A percentile compares a stretch with the other conserved stretches of the same genome.
Conservation (phyloP, 768 basidiomycete genomes). For the Mrakia gelida region DNA sequence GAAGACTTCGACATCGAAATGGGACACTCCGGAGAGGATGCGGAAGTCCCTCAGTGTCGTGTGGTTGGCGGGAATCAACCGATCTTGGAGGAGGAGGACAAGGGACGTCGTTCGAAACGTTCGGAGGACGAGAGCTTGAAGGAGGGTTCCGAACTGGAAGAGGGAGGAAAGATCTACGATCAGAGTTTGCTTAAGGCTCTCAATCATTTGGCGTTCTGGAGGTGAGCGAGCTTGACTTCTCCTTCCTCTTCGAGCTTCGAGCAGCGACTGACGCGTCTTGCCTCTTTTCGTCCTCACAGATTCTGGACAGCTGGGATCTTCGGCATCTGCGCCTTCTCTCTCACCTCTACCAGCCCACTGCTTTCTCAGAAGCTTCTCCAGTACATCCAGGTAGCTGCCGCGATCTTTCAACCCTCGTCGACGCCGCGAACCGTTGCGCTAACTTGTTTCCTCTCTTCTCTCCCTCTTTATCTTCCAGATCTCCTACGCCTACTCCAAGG, state of each 20-base stretch:
- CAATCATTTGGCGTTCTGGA: constrained; percentile 49
- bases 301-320: constrained; percentile 51
- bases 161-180: constrained; percentile 46
- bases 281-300: neutral
- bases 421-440: constrained; percentile 34
- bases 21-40: neutral
- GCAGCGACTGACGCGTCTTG: neutral
- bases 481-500: too few species aligned
- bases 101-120: constrained; percentile 15
- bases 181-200: constrained; percentile 54
- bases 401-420: constrained; percentile 42
- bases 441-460: too few species aligned
- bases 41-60: neutral
- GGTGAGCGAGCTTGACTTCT: constrained; percentile 42
- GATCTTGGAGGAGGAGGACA: constrained; percentile 26
- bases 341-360: constrained; percentile 56
- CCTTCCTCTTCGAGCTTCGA: too few species aligned
- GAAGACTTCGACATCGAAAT: neutral
- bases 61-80: neutral
- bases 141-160: neutral
- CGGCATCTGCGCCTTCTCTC: constrained; percentile 44
- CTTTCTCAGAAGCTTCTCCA: constrained; percentile 58
- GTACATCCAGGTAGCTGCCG: constrained; percentile 56
- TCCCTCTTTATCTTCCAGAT: too few species aligned
- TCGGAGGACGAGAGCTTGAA: constrained; percentile 28